phyloP scores from a whole-genome alignment of 164 flowering plant genomes.

The Kalanchoe fedtschenkoi region DNA sequence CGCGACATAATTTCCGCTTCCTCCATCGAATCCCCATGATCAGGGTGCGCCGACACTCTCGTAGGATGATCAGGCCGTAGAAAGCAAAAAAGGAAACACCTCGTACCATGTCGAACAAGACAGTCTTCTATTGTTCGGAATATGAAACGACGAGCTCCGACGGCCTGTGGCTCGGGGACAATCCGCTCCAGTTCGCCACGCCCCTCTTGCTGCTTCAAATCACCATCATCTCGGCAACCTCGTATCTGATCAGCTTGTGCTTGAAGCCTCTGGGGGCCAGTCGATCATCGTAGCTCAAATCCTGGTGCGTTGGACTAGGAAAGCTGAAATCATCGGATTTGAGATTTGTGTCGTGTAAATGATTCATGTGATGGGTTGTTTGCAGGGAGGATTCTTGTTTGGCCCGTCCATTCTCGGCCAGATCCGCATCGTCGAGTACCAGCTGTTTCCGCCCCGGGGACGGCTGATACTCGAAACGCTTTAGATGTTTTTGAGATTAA shows the following conservation, averaged over 20 bases:
- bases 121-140: constrained; percentile 8
- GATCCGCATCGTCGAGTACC: neutral
- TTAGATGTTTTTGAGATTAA: too few species aligned
- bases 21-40: too few species aligned
- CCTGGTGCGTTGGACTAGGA: too few species aligned
- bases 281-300: constrained; percentile 25
- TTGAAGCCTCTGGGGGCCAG: constrained; percentile 30
- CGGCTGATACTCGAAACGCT: constrained; percentile 6
- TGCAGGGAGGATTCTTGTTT: constrained; percentile 24
- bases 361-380: too few species aligned
- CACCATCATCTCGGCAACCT: constrained; percentile 13
- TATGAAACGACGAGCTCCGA: neutral
- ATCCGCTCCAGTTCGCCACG: constrained; percentile 12
- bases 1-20: too few species aligned
- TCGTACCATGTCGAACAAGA: neutral
- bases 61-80: too few species aligned
- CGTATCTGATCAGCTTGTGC: constrained; percentile 9
- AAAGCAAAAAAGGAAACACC: too few species aligned
- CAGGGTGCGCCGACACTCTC: too few species aligned
- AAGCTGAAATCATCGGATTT: too few species aligned
- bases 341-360: too few species aligned
- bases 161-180: constrained; percentile 5
- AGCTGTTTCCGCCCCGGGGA: constrained; percentile 14
- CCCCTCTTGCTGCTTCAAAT: constrained; percentile 29
- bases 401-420: constrained; percentile 30